phyloP scores from a whole-genome alignment of 2,329 filamentous ascomycete genomes.

The Knoxdaviesia capensis region DNA sequence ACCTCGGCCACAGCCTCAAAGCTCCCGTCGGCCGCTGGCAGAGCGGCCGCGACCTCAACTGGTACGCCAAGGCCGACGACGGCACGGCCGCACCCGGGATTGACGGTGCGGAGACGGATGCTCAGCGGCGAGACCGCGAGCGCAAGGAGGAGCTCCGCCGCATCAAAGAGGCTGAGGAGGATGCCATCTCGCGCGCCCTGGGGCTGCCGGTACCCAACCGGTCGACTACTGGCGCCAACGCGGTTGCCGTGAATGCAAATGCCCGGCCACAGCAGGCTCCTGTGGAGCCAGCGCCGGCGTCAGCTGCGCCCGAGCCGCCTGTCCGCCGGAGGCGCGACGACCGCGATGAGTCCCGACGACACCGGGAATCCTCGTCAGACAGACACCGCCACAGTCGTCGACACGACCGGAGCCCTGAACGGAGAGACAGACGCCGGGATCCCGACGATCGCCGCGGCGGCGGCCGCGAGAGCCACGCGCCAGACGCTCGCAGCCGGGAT shows the following conservation, averaged over 20 bases:
- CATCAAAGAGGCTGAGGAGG: conserved; percentile 82
- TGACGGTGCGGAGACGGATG: conserved; percentile 33
- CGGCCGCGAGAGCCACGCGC: background rate
- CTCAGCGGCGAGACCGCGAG: conserved; percentile 37
- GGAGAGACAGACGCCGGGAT: background rate
- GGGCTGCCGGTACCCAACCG: conserved; percentile 53
- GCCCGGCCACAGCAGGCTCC: no score
- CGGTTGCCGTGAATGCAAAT: conserved; percentile 32
- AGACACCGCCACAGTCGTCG: background rate
- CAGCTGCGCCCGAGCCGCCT: no score
- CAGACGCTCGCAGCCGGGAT: background rate
- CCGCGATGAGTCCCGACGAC: no score
- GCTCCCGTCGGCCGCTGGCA: conserved; percentile 88
- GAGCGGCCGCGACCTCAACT: conserved; percentile 46
- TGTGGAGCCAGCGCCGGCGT: no score
- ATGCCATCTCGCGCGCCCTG: conserved; percentile 67
- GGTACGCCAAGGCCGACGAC: conserved; percentile 41
- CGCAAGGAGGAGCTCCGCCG: conserved; percentile 58
- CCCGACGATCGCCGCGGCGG: background rate
- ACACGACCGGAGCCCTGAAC: background rate
- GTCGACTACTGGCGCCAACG: conserved; percentile 42
- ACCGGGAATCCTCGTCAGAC: background rate
- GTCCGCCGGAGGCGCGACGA: no score
- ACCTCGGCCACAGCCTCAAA: conserved; percentile 78
- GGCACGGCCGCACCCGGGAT: conserved; percentile 18